Conservation (phyloP, 2,329 filamentous ascomycete genomes). For the Aspergillus sp. region DNA sequence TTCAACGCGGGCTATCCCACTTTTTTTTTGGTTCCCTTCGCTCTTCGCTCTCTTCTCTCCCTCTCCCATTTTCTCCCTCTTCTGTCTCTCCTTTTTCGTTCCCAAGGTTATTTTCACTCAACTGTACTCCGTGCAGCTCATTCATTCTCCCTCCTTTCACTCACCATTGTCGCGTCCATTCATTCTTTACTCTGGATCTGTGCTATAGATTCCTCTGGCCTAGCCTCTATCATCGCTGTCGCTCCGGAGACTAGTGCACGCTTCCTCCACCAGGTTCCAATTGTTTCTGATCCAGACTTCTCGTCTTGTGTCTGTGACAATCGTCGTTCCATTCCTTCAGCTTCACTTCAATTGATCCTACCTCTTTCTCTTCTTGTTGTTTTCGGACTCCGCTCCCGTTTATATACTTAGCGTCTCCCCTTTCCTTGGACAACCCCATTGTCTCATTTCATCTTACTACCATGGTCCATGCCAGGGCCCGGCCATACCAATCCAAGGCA, state of each 20-base stretch:
- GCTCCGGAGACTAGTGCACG: slow-evolving; percentile 3
- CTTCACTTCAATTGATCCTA: slow-evolving; percentile 6
- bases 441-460: slow-evolving; percentile 10
- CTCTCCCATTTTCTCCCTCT: not conserved
- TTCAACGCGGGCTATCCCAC: slow-evolving; percentile 6
- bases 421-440: slow-evolving; percentile 3
- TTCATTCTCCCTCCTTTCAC: not conserved
- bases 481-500: slow-evolving; percentile 14
- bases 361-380: not conserved
- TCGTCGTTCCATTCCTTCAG: slow-evolving; percentile 13
- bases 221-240: slow-evolving; percentile 1
- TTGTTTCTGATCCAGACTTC: slow-evolving; percentile 11
- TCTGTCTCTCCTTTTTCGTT: not conserved
- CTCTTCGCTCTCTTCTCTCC: not conserved
- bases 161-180: not conserved
- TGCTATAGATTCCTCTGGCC: not conserved
- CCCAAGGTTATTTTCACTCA: not conserved
- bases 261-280: slow-evolving; percentile 9
- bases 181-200: not conserved
- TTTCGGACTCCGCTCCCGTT: slow-evolving; percentile 5
- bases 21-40: slow-evolving; percentile 7
- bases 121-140: not conserved
- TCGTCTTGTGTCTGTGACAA: slow-evolving; percentile 5
- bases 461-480: slow-evolving; percentile 17
- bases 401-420: slow-evolving; percentile 6